Percentiles rank a stretch among this genome's conserved stretches.
Evolutionary conservation across 306 rosid genomes (phyloP).

Genomic region (Senna siamea): DNA sequence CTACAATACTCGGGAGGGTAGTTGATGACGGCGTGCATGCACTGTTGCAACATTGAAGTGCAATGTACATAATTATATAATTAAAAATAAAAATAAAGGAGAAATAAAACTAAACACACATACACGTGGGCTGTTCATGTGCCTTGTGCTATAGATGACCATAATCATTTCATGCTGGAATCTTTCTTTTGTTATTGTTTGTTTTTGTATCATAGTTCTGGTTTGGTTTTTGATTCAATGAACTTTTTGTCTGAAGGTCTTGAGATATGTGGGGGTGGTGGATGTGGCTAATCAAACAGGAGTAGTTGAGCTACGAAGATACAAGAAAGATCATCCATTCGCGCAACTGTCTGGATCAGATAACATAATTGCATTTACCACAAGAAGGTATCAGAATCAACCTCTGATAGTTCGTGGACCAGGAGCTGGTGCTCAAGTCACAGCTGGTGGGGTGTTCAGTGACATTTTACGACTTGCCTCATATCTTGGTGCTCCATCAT

Average conservation of each 20-base stretch:
- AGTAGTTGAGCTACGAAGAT: conserved; percentile 70
- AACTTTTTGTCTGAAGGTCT: conserved; percentile 65
- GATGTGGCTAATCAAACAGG: conserved; percentile 75
- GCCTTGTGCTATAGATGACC: too few species aligned
- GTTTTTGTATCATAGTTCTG: background rate
- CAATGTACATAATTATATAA: background rate
- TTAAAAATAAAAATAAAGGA: background rate
- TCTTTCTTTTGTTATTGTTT: background rate
- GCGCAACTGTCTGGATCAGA: conserved; percentile 95
- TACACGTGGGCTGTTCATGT: too few species aligned
- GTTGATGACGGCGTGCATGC: background rate
- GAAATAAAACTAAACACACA: background rate
- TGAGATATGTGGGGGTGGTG: conserved; percentile 97
- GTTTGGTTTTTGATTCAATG: background rate
- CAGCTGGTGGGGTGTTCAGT: conserved; percentile 95
- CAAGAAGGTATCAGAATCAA: conserved; percentile 76
- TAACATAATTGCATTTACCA: conserved; percentile 91
- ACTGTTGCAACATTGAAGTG: background rate
- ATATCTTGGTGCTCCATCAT: conserved; percentile 97
- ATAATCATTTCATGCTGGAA: background rate
- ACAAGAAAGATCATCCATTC: conserved; percentile 93
- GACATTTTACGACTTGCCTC: conserved; percentile 96
- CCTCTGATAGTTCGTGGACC: conserved; percentile 96
- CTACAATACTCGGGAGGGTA: background rate
- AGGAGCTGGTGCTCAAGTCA: conserved; percentile 98